A percentile compares a stretch with the other conserved stretches of the same genome.
phyloP scores from a whole-genome alignment of 495 filamentous ascomycete genomes.

The Aspergillus olivimuriae region DNA sequence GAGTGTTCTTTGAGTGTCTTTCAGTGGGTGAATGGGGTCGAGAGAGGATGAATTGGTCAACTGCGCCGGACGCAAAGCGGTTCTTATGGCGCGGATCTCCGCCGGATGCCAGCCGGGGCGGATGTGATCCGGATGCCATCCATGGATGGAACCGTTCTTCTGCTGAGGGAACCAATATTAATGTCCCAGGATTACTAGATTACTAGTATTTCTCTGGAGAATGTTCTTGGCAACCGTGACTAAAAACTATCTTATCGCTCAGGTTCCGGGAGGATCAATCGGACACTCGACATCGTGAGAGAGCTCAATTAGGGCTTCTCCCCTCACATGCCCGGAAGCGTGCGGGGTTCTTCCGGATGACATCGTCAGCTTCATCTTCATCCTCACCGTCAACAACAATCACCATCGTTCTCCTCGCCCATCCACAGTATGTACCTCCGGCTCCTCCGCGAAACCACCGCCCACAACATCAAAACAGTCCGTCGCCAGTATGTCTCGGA shows the following conservation, averaged over 20 bases:
- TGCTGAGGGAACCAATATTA: no score
- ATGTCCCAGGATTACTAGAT: neutral
- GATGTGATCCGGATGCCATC: neutral
- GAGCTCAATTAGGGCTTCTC: neutral
- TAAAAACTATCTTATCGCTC: no score
- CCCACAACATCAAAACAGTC: constrained; percentile 36
- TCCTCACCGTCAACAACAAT: neutral
- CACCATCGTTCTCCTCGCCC: neutral
- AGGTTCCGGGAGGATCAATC: no score
- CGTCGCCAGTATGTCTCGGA: constrained; percentile 60
- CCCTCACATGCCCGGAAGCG: neutral
- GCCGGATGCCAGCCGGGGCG: no score
- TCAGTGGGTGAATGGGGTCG: no score
- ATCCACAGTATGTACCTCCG: constrained; percentile 20
- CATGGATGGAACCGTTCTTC: no score
- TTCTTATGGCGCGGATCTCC: no score
- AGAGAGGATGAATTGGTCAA: no score
- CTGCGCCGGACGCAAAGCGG: neutral
- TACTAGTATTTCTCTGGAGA: neutral
- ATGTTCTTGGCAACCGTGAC: no score
- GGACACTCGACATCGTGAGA: no score
- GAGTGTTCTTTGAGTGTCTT: no score
- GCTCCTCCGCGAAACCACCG: constrained; percentile 27
- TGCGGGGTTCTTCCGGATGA: neutral
- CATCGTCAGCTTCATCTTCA: neutral